Conservation (phyloP, 2,329 filamentous ascomycete species). For the Sphaerulina vaccinii region DNA sequence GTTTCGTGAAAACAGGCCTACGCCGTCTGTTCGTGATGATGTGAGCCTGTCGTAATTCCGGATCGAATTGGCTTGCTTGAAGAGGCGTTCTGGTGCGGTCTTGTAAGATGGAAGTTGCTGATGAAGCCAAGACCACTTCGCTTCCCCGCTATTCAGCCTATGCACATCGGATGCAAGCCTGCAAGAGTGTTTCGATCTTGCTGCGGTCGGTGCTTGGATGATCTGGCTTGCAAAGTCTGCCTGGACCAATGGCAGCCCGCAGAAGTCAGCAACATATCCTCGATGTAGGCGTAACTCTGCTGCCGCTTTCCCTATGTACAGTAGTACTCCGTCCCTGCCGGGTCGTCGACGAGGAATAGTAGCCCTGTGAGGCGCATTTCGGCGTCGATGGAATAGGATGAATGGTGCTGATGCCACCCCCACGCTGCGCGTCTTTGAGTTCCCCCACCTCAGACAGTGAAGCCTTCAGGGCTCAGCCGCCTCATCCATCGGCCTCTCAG, state of each 20-base stretch:
- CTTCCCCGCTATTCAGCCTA: constrained; percentile 4
- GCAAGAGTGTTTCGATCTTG: constrained; percentile 4
- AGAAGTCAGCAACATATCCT: constrained; percentile 1
- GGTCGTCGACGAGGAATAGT: not conserved
- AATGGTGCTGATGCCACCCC: not conserved
- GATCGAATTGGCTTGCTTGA: constrained; percentile 10
- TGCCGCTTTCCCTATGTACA: not conserved
- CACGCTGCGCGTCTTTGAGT: not conserved
- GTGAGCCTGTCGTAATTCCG: constrained; percentile 5
- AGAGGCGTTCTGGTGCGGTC: constrained; percentile 3
- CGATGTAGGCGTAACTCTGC: not conserved
- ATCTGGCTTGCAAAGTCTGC: constrained; percentile 1
- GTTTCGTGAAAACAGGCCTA: constrained; percentile 1
- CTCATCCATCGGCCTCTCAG: not conserved
- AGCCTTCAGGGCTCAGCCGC: not conserved
- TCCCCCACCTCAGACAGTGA: not conserved
- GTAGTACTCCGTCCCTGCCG: not conserved
- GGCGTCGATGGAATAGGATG: not conserved
- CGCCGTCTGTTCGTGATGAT: constrained; percentile 2
- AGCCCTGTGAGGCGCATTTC: not conserved
- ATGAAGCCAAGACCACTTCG: not conserved
- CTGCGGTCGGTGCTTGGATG: not conserved
- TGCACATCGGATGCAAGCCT: not conserved
- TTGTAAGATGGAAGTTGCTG: constrained; percentile 4
- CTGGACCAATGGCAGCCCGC: not conserved